Evolutionary conservation across 2,329 filamentous ascomycete species (phyloP).

Genomic region (Lasiodiplodia citricola): DNA sequence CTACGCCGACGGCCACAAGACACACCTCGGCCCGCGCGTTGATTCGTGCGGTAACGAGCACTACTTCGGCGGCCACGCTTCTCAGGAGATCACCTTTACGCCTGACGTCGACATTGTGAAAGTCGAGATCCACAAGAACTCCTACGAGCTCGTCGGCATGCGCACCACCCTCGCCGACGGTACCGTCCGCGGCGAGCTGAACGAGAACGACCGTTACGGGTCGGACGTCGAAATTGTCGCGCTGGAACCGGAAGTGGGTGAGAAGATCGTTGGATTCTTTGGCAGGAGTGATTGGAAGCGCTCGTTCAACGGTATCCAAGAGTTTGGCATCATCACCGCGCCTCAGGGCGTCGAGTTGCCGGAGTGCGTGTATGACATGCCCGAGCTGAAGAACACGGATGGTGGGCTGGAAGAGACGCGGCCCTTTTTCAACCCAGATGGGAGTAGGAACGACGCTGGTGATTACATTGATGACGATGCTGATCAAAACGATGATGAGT

Average conservation of each 20-base stretch:
- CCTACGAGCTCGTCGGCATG: conserved; percentile 35
- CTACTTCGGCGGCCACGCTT: conserved; percentile 37
- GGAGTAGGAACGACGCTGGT: not conserved
- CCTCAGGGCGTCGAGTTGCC: conserved; percentile 49
- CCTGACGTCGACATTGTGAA: conserved; percentile 34
- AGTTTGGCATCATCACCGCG: conserved; percentile 58
- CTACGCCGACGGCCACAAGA: conserved; percentile 51
- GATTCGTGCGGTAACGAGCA: not conserved
- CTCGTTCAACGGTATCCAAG: conserved; percentile 35
- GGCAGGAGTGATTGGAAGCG: conserved; percentile 41
- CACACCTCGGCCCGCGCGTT: conserved; percentile 49
- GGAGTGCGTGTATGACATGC: conserved; percentile 48
- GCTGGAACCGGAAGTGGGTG: conserved; percentile 39
- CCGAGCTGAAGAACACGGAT: conserved; percentile 48
- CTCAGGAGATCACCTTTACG: conserved; percentile 38
- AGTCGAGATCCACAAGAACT: conserved; percentile 36
- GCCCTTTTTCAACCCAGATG: not conserved
- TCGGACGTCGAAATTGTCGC: conserved; percentile 29
- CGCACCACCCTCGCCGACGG: conserved; percentile 40
- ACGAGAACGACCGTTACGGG: conserved; percentile 28
- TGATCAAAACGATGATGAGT: not conserved
- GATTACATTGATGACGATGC: not conserved
- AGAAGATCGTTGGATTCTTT: conserved; percentile 55
- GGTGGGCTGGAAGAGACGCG: not conserved
- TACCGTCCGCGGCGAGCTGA: conserved; percentile 38